phyloP scores from a whole-genome alignment of 345 rosid species.

The Gossypium stocksii region DNA sequence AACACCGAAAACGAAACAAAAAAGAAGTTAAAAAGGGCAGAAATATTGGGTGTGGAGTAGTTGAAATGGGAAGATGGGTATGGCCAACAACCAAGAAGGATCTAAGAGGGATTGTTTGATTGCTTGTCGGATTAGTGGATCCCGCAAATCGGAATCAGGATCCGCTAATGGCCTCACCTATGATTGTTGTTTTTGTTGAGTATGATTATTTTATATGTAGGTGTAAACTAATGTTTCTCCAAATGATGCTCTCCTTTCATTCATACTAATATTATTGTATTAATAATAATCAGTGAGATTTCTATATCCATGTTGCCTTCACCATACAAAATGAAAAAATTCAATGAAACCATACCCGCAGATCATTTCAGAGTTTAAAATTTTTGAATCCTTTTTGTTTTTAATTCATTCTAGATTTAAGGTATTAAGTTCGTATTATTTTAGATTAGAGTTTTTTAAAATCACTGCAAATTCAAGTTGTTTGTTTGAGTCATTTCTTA shows the following conservation, averaged over 20 bases:
- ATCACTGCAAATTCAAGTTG: no score
- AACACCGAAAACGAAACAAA: no score
- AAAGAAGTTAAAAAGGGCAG: neutral
- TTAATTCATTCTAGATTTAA: no score
- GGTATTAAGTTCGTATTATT: no score
- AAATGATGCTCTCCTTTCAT: neutral
- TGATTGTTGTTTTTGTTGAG: constrained; percentile 19
- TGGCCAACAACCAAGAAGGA: constrained; percentile 43
- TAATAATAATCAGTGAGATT: no score
- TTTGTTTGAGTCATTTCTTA: no score
- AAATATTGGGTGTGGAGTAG: constrained; percentile 26
- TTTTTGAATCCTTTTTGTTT: no score
- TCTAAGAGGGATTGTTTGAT: neutral
- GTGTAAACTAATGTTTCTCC: neutral
- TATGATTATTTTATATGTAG: neutral
- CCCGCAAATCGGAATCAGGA: constrained; percentile 66
- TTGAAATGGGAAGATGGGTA: constrained; percentile 25
- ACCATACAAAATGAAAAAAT: no score
- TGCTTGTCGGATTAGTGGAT: constrained; percentile 42
- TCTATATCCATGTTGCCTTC: no score
- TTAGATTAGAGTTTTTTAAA: no score
- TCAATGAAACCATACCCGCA: no score
- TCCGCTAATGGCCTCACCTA: constrained; percentile 32
- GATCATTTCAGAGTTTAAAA: no score
- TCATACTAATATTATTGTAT: neutral